Evolutionary conservation across 805 yeast genomes (phyloP).

Genomic region (Suhomyces vadensis): DNA sequence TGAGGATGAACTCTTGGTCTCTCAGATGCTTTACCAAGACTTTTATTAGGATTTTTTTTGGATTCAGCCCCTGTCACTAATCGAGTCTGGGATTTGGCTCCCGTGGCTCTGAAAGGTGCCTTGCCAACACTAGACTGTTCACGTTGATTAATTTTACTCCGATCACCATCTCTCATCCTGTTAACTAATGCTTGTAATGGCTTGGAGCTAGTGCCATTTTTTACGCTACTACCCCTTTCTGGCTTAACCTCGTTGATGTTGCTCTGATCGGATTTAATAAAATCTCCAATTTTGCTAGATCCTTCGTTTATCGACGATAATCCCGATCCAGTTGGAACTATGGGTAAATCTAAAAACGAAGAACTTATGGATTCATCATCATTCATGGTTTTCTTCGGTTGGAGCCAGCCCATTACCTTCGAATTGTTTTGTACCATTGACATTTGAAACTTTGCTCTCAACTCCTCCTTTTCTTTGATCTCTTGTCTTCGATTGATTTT

Average conservation of each 20-base stretch:
- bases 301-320: conserved; percentile 20
- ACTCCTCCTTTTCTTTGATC: conserved; percentile 46
- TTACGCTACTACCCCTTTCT: background rate
- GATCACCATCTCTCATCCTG: conserved; percentile 29
- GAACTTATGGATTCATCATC: conserved; percentile 8
- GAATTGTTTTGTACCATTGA: conserved; percentile 39
- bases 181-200: conserved; percentile 43
- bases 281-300: conserved; percentile 27
- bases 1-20: background rate
- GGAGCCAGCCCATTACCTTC: conserved; percentile 41
- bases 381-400: conserved; percentile 4
- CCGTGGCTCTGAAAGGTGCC: background rate
- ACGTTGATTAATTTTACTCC: conserved; percentile 10
- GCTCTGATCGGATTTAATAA: conserved; percentile 18
- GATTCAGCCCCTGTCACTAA: background rate
- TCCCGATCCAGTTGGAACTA: conserved; percentile 34
- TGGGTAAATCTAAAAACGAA: conserved; percentile 35
- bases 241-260: conserved; percentile 10
- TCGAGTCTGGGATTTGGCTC: background rate
- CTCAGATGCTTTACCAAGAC: background rate
- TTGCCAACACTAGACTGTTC: background rate
- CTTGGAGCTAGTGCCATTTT: conserved; percentile 20
- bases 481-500: conserved; percentile 30
- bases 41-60: background rate
- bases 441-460: conserved; percentile 49